phyloP scores from a whole-genome alignment of 805 yeast genomes.

The Wickerhamiella sergipiensis region DNA sequence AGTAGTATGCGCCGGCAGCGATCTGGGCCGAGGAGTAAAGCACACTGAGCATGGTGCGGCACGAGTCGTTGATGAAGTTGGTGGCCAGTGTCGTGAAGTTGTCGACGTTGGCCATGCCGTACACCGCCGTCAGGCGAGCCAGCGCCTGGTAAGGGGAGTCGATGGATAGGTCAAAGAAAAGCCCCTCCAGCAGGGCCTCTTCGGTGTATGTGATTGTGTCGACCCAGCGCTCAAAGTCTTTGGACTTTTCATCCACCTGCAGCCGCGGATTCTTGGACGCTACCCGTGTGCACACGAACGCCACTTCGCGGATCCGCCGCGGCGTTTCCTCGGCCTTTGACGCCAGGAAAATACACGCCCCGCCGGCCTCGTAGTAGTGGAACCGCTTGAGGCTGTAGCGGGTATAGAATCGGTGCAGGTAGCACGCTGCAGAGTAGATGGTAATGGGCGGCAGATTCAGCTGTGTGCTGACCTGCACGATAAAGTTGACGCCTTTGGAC shows the following conservation, averaged over 20 bases:
- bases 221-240: slow-evolving; percentile 39
- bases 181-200: slow-evolving; percentile 31
- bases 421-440: slow-evolving; percentile 34
- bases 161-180: slow-evolving; percentile 36
- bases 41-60: slow-evolving; percentile 25
- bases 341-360: slow-evolving; percentile 38
- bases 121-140: slow-evolving; percentile 5
- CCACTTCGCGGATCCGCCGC: slow-evolving; percentile 35
- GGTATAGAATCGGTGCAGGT: slow-evolving; percentile 41
- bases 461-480: slow-evolving; percentile 32
- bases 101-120: slow-evolving; percentile 4
- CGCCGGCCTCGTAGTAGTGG: slow-evolving; percentile 40
- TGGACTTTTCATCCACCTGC: slow-evolving; percentile 28
- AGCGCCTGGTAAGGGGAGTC: slow-evolving; percentile 26
- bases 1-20: slow-evolving; percentile 28
- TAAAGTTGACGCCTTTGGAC: slow-evolving; percentile 35
- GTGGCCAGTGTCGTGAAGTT: slow-evolving; percentile 10
- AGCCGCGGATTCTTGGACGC: slow-evolving; percentile 32
- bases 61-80: slow-evolving; percentile 27
- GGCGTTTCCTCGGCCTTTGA: slow-evolving; percentile 41
- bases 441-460: slow-evolving; percentile 36
- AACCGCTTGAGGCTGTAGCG: slow-evolving; percentile 29
- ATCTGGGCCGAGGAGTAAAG: slow-evolving; percentile 21
- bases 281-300: slow-evolving; percentile 34
- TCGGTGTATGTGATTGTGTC: slow-evolving; percentile 34